Base-by-base conservation (phyloP, 345 rosid genomes). In the Corchorus olitorius region DNA sequence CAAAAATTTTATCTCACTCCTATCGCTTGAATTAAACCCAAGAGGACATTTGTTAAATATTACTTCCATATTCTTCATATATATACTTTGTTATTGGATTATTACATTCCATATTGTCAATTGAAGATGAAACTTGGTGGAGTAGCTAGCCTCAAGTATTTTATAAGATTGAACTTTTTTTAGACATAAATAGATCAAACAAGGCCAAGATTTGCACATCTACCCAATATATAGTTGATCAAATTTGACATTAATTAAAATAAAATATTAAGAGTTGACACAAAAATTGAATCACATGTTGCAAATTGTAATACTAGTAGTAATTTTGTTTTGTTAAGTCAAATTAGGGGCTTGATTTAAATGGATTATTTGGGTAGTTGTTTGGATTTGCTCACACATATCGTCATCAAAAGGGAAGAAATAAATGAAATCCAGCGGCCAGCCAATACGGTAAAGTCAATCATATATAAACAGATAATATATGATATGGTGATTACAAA, bases 251-350 rank as follows among this genome's bases (percentile, higher is more conserved):
- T 48, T 48, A 27, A 27, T 27, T 27, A 27, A 27, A 27, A 27
- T 4, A 41, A n/a, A 13, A 56, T 56, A 20, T 20, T 20, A 0
- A 17, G n/a, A 52, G 6, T 52, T n/a, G 22, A 54, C 62, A 58
- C 14, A 58, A 34, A 16, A 33, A 50, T 9, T 52, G 15, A 70
- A 70, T 52, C 73, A 70, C 73, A 53, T 70, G 73, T 34, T 70
- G 4, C 46, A 50, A 68, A 49, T 12, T 49, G 16, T 49, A 45
- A 45, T 49, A 10, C 50, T 27, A 48, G 2, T 6, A n/a, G 4
- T 41, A 65, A 65, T 4, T 3, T 10, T 41, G 69, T 49, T 54
- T 53, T 5, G 22, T 43, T n/a, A 16, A 43, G 34, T 41, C 46
- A 65, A 65, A 27, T 68, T 14, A 1, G 19, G 39, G 20, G 10